Evolutionary conservation across 306 rosid species (phyloP).

Genomic region (Ormosia emarginata): DNA sequence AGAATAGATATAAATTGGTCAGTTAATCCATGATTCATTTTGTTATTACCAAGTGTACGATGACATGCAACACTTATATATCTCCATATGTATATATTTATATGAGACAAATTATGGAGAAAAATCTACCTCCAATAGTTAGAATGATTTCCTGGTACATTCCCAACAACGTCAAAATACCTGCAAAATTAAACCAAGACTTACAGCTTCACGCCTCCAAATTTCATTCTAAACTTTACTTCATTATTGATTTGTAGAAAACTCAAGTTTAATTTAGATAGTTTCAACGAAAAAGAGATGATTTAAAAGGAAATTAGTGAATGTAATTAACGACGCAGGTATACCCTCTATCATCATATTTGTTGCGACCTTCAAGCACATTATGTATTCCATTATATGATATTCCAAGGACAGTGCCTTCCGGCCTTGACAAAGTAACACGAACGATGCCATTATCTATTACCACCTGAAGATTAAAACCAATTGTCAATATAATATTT

Average conservation of each 20-base stretch:
- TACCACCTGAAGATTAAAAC: slow-evolving; percentile 32
- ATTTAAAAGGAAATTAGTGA: not conserved
- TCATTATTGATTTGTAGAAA: not conserved
- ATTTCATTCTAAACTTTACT: not conserved
- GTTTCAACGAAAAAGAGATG: not conserved
- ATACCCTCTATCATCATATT: slow-evolving; percentile 52
- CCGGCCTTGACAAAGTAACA: slow-evolving; percentile 44
- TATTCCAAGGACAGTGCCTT: slow-evolving; percentile 46
- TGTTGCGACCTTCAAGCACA: slow-evolving; percentile 38
- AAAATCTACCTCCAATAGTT: slow-evolving; percentile 29
- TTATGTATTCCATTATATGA: slow-evolving; percentile 50
- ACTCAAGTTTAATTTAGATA: not conserved
- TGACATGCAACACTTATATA: too few relatives aligned
- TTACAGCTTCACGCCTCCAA: too few relatives aligned
- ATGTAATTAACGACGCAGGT: not conserved
- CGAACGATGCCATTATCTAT: slow-evolving; percentile 53
- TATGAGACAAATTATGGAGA: not conserved
- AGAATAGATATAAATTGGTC: not conserved
- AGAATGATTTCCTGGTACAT: not conserved
- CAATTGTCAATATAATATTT: not conserved
- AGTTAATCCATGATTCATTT: too few relatives aligned
- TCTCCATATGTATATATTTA: not conserved
- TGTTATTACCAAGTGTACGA: not conserved
- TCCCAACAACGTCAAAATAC: slow-evolving; percentile 64
- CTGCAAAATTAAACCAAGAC: slow-evolving; percentile 21